Conservation (phyloP, 768 basidiomycete genomes). For the Tubosaeta sp. region DNA sequence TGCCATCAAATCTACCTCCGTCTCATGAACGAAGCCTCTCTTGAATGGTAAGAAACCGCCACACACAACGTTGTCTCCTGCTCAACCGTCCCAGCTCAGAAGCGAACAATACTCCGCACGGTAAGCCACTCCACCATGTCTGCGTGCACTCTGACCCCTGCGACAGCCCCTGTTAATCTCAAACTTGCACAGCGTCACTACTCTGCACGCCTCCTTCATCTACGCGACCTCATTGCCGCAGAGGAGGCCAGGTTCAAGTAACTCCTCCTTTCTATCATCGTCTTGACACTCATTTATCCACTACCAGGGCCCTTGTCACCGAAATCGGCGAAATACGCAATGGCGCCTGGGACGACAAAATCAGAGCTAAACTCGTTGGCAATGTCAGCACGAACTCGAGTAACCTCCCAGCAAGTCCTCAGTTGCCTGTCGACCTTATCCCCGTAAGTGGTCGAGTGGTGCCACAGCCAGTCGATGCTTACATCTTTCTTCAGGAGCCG, state of each 20-base stretch:
- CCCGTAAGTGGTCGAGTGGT: conserved; percentile 7
- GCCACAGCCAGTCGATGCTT: background rate
- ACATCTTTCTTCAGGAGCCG: conserved; percentile 9
- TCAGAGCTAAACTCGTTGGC: conserved; percentile 33
- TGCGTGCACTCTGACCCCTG: conserved; percentile 4
- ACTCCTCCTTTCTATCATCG: conserved; percentile 10
- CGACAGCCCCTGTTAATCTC: conserved; percentile 58
- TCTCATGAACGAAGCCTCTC: conserved; percentile 63
- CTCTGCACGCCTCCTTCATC: conserved; percentile 60
- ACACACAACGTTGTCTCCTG: conserved; percentile 1
- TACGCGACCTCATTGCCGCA: conserved; percentile 62
- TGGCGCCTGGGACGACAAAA: conserved; percentile 58
- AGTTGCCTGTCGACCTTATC: background rate
- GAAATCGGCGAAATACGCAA: conserved; percentile 77
- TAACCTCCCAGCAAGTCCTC: conserved; percentile 2
- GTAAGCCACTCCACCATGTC: conserved; percentile 32
- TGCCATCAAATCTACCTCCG: conserved; percentile 63
- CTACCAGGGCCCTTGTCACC: conserved; percentile 50
- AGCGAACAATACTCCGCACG: conserved; percentile 47
- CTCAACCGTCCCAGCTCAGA: conserved; percentile 37
- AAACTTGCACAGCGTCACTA: conserved; percentile 76
- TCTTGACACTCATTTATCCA: background rate
- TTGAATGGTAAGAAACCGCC: conserved; percentile 50
- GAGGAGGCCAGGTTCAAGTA: conserved; percentile 83
- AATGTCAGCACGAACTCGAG: conserved; percentile 4